Conservation (phyloP, 1,139 yeast species). For the Meyerozyma guilliermondii region DNA sequence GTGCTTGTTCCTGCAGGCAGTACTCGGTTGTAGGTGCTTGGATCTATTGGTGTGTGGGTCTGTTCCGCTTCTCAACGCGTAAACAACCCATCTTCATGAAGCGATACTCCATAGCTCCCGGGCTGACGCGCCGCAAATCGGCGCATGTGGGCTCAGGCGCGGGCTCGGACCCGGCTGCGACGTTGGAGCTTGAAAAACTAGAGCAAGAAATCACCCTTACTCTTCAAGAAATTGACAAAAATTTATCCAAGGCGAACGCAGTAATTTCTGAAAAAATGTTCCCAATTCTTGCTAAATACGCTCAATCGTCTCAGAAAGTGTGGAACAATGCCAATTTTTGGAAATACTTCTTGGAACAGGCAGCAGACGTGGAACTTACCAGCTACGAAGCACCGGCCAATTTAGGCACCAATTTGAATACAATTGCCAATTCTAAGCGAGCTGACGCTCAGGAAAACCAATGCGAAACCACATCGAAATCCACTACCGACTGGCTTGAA, state of each 20-base stretch:
- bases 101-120: constrained; percentile 37
- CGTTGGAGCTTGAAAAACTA: constrained; percentile 60
- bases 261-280: constrained; percentile 56
- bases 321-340: constrained; percentile 65
- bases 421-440: constrained; percentile 12
- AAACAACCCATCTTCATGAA: constrained; percentile 19
- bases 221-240: constrained; percentile 74
- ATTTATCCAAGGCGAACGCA: constrained; percentile 59
- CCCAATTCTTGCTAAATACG: constrained; percentile 58
- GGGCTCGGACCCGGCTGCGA: constrained; percentile 23
- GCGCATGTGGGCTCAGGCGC: constrained; percentile 12
- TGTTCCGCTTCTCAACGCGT: background rate
- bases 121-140: constrained; percentile 34
- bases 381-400: constrained; percentile 50
- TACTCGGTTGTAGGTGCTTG: too few relatives aligned
- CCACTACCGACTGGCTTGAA: constrained; percentile 1
- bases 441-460: constrained; percentile 9
- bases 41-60: too few relatives aligned
- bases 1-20: background rate
- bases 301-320: constrained; percentile 48
- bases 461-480: constrained; percentile 1
- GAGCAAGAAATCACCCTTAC: constrained; percentile 81
- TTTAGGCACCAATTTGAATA: constrained; percentile 14
- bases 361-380: constrained; percentile 63
- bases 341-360: constrained; percentile 71